Evolutionary conservation across 129 eudicot species (phyloP).

Genomic region (Pittosporum tobira): DNA sequence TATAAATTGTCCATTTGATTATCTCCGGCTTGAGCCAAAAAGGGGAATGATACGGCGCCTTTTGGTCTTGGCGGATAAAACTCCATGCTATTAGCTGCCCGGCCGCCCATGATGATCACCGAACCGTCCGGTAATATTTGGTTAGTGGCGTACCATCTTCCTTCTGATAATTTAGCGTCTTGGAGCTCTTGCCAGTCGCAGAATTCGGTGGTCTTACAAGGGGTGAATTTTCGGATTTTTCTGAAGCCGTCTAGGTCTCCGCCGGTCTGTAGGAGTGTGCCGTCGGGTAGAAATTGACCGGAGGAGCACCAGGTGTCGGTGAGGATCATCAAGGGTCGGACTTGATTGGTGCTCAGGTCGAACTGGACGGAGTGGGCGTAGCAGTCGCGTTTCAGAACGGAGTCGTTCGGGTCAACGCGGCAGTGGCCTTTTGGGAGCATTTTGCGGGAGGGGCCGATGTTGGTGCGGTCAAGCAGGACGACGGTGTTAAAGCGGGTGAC

Average conservation of each 20-base stretch:
- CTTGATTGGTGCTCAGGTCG: conserved; percentile 23
- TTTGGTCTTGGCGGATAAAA: conserved; percentile 38
- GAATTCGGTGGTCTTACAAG: conserved; percentile 30
- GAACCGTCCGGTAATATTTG: conserved; percentile 67
- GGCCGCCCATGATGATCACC: conserved; percentile 60
- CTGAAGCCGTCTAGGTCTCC: conserved; percentile 52
- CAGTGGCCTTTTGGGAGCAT: conserved; percentile 32
- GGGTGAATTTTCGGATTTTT: conserved; percentile 48
- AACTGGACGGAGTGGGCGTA: conserved; percentile 59
- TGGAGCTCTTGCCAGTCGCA: conserved; percentile 77
- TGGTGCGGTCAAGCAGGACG: conserved; percentile 68
- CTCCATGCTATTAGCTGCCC: conserved; percentile 32
- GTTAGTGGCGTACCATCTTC: conserved; percentile 75
- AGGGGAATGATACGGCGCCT: conserved; percentile 42
- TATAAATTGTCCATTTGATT: conserved; percentile 64
- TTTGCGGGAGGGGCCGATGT: conserved; percentile 42
- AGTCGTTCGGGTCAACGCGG: conserved; percentile 16
- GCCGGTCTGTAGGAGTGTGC: conserved; percentile 81
- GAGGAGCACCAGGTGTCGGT: conserved; percentile 97
- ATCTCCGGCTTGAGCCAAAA: conserved; percentile 37
- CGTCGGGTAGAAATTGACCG: conserved; percentile 85
- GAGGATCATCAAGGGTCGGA: conserved; percentile 45
- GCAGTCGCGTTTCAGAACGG: conserved; percentile 30
- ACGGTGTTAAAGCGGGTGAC: conserved; percentile 78
- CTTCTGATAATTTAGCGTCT: conserved; percentile 33